Base-by-base conservation (phyloP, 1,139 yeast genomes). In the Scheffersomyces illinoinensis region DNA sequence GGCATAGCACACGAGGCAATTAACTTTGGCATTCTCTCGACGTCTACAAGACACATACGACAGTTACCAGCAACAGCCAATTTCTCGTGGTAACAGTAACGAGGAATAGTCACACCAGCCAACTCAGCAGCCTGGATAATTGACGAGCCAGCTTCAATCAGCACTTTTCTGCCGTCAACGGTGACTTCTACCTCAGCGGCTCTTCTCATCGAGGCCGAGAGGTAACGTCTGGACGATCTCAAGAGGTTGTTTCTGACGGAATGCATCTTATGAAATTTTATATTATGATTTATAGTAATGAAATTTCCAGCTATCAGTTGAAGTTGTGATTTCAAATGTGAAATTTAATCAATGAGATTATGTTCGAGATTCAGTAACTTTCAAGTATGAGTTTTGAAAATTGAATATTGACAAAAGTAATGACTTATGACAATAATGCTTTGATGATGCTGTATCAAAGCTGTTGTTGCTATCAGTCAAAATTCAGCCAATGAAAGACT, bases 1-100 rank as follows among this genome's bases (percentile, higher is more conserved):
- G 97, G 97, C 87, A 89, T 88, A 57, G 96, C 95, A 80, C 97
- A 91, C 17, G 96, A 90, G 6, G 97, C 97, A 65, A 91, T 91
- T 71, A 93, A 88, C 76, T 91, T 91, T 58, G 97, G 97, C 71
- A 95, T 92, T 73, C 91, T 86, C 76, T 91, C 97, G 58, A 91
- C 91, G 69, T 91, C 97, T 56, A 91, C 97, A 56, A 91, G 84
- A 75, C 97, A 91, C 97, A 91, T 91, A 77, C 97, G 89, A 76
- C 97, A 91, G 78, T 91, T 91, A 73, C 97, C 97, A n/a, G 97
- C 97, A 72, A 91, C 85, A 52, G 96, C 95, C 67, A 91, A 84
- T 76, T 91, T 91, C 70, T 91, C 97, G 76, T 91, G 97, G 81
- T 90, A 91, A 78, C 97, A 91, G 80, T 91, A 91, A 68, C 97